Base-by-base conservation (phyloP, 2,329 filamentous ascomycete species). In the Chalaropsis ovoidea region DNA sequence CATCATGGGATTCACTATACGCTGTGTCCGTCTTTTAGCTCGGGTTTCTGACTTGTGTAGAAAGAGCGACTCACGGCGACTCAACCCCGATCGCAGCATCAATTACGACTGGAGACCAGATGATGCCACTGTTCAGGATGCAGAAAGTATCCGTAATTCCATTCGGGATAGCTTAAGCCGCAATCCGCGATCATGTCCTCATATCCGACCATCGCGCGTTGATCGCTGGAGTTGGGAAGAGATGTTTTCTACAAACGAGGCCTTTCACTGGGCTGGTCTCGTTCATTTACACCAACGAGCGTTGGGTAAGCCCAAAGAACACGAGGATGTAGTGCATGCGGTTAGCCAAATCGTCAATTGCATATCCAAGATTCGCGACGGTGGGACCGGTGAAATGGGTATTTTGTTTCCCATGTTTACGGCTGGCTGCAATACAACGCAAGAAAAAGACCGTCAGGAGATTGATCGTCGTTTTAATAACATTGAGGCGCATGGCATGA, bases 361-460 rank as follows among this genome's bases (percentile, higher is more conserved):
- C 41, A 76, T 93, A 68, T 77, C 78, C 24, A 81, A 81, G 45
- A 83, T 94, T 61, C 77, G 83, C 13, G 76, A 79, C 13, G 86
- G 87, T 5, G 86, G 86, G 39, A 85, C 84, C 17, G 88, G 88
- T 0, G 89, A 93, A 74, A 85, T 84, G 8, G 90, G 88, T 71
- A 76, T 89, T 19, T 74, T 94, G 47, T 92, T 94, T 69, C 89
- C 90, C 0, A 85, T 94, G 76, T 94, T 94, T 74, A 89, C 88
- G 0, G 89, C 89, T 0, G 90, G 89, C 0, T 92, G 88, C 69
- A 88, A 94, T 73, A 84, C 85, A 0, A 76, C 76, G 65, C 81
- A 85, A 61, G 71, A 77, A 42, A 75, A 74, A 2, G 82, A 87
- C 70, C 78, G 85, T 62, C 75, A 76, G 27, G 79, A 83, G 70